Conservation (phyloP, 805 yeast genomes). For the Sugiyamaella floridensis region DNA sequence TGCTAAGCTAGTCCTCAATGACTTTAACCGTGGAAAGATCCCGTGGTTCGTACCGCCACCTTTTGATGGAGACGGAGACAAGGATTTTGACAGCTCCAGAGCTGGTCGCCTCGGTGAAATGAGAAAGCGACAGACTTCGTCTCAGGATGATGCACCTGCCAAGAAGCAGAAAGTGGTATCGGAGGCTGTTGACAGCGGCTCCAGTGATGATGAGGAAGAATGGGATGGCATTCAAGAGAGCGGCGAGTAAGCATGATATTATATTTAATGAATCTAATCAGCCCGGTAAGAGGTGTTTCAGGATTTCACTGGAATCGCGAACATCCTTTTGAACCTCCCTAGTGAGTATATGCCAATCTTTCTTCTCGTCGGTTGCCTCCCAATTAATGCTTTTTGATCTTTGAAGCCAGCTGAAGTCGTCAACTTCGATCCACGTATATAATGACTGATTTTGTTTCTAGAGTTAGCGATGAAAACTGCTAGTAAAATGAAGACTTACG, state of each 20-base stretch:
- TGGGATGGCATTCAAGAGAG: slow-evolving; percentile 17
- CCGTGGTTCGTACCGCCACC: slow-evolving; percentile 99
- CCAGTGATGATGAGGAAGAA: slow-evolving; percentile 15
- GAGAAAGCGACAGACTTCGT: slow-evolving; percentile 13
- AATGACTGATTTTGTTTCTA: background rate
- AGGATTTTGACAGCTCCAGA: slow-evolving; percentile 30
- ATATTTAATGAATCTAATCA: slow-evolving; percentile 1
- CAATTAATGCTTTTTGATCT: slow-evolving; percentile 17
- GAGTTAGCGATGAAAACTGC: background rate
- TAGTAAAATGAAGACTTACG: background rate
- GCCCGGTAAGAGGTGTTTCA: background rate
- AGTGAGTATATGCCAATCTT: background rate
- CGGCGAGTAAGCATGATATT: background rate
- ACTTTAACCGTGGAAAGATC: slow-evolving; percentile 92
- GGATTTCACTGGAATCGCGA: background rate
- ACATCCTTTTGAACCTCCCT: background rate
- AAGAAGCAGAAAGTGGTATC: slow-evolving; percentile 2
- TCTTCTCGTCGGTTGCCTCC: slow-evolving; percentile 1
- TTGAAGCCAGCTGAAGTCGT: slow-evolving; percentile 27
- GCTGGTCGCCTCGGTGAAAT: slow-evolving; percentile 21
- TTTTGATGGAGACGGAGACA: slow-evolving; percentile 51
- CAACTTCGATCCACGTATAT: slow-evolving; percentile 13
- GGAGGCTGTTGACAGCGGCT: background rate
- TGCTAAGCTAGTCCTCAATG: slow-evolving; percentile 82
- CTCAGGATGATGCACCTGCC: slow-evolving; percentile 8